Base-by-base conservation (phyloP, 805 yeast genomes). In the Wickerhamomyces sydowiorum region DNA sequence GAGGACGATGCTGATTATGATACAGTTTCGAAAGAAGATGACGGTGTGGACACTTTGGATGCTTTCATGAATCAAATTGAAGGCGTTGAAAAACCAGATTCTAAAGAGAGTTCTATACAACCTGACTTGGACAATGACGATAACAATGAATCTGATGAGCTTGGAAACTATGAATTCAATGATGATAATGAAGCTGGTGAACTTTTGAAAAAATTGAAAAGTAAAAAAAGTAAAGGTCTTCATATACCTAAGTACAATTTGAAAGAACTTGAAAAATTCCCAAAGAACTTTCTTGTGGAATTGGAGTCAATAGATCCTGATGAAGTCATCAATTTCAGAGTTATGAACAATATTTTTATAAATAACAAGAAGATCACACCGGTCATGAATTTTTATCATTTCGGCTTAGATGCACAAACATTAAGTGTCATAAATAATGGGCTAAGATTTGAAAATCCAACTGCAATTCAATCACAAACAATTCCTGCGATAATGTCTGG, bases 401-500 rank as follows among this genome's bases (percentile, higher is more conserved):
- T 89, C 42, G 96, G 96, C 0, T 66, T 93, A 1, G 82, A 95
- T 0, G 62, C 76, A 1, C 67, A 72, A 1, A 69, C 81, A 1
- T 67, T 77, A 66, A 62, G 71, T 3, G 70, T 78, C 0, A 65
- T 91, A 7, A 66, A 68, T 2, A 68, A 72, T 3, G 65, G 66
- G 13, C 59, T 83, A 9, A 59, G 68, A 7, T 90, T 77, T 56
- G 66, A 61, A 0, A 56, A 64, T 2, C 96, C 98, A 1, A 86
- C 97, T 0, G 77, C 96, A 0, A 88, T 93, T 41, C 99, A 93
- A 60, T 72, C 89, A 0, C 96, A 89, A 54, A 89, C 96, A 0
- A 70, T 90, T 19, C 98, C 99, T 0, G 84, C 89, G 1, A 78
- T 89, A 18, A 86, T 91, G 95, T 70, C 82, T 2, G 98, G 98